A percentile compares a stretch with the other conserved stretches of the same genome.
Evolutionary conservation across 805 yeast genomes (phyloP).

Genomic region (baker's yeast (Saccharomyces cerevisiae)): DNA sequence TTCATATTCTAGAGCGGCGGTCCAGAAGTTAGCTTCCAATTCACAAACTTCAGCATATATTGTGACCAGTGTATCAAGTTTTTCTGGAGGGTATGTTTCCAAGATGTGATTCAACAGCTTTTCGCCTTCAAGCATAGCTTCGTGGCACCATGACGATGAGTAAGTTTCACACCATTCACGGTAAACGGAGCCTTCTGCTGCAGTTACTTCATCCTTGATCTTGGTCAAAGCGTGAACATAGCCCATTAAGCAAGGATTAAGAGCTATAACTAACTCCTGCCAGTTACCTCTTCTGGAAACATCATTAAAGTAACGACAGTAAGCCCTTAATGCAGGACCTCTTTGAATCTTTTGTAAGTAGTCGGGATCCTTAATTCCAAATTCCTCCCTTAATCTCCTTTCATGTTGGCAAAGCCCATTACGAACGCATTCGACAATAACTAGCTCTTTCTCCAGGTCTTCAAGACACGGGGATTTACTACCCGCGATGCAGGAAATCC

Average conservation of each 20-base stretch:
- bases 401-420: slow-evolving; percentile 53
- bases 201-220: slow-evolving; percentile 29
- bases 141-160: slow-evolving; percentile 45
- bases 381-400: slow-evolving; percentile 36
- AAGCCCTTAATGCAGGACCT: slow-evolving; percentile 49
- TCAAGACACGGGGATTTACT: slow-evolving; percentile 49
- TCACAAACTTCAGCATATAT: slow-evolving; percentile 52
- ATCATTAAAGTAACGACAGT: slow-evolving; percentile 51
- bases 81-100: slow-evolving; percentile 33
- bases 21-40: slow-evolving; percentile 67
- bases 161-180: slow-evolving; percentile 57
- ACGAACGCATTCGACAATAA: slow-evolving; percentile 43
- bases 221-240: slow-evolving; percentile 48
- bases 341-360: slow-evolving; percentile 41
- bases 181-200: slow-evolving; percentile 23
- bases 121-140: slow-evolving; percentile 46
- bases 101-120: slow-evolving; percentile 39
- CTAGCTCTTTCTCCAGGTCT: slow-evolving; percentile 42
- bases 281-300: slow-evolving; percentile 49
- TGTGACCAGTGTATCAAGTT: slow-evolving; percentile 44
- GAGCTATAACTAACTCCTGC: slow-evolving; percentile 56
- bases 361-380: slow-evolving; percentile 33
- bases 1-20: slow-evolving; percentile 32
- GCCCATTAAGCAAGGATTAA: slow-evolving; percentile 72
- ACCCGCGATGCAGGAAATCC: slow-evolving; percentile 56